Conservation (phyloP, 1,284 basidiomycete genomes). For the Clitocybe nebularis region DNA sequence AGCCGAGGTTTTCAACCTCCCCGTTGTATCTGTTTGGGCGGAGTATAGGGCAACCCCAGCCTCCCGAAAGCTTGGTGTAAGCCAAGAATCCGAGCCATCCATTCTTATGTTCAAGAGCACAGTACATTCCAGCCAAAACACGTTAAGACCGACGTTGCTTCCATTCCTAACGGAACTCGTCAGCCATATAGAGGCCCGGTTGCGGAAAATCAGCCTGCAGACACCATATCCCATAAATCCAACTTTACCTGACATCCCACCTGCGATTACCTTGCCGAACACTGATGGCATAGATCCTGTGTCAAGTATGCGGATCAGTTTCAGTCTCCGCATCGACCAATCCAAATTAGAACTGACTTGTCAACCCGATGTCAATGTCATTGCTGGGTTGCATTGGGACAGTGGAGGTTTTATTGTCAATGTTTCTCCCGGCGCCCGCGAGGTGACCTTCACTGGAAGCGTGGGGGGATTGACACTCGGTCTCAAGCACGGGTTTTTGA, state of each 20-base stretch:
- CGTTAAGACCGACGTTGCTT: constrained; percentile 73
- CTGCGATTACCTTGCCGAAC: constrained; percentile 1
- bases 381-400: constrained; percentile 84
- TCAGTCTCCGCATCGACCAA: constrained; percentile 86
- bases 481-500: constrained; percentile 78
- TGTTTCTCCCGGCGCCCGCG: constrained; percentile 66
- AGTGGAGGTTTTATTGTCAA: constrained; percentile 86
- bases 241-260: constrained; percentile 4
- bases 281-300: constrained; percentile 22
- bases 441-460: constrained; percentile 71
- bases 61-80: constrained; percentile 25
- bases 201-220: constrained; percentile 42
- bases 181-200: constrained; percentile 57
- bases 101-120: constrained; percentile 73
- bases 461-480: constrained; percentile 77
- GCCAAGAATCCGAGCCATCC: constrained; percentile 41
- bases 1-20: constrained; percentile 69
- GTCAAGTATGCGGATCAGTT: constrained; percentile 65
- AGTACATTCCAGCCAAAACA: constrained; percentile 84
- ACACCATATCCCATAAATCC: constrained; percentile 16
- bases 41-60: constrained; percentile 67
- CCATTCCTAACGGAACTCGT: constrained; percentile 80
- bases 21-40: constrained; percentile 79
- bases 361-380: constrained; percentile 84
- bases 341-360: constrained; percentile 84